Conservation (phyloP, 371 early-diverging fungal species). For the Phascolomyces articulosus region DNA sequence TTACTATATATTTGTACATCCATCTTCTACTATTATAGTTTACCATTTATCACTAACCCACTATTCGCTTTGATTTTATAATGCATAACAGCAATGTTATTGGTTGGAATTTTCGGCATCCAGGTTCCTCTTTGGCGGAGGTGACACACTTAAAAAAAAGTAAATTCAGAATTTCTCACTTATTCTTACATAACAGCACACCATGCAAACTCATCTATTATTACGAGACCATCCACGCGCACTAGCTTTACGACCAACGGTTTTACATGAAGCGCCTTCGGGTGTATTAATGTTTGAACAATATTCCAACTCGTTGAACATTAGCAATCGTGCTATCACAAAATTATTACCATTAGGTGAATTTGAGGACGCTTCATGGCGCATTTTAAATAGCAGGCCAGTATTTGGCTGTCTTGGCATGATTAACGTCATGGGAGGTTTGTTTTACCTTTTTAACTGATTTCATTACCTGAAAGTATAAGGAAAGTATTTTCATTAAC, state of each 20-base stretch:
- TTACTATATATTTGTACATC: no score
- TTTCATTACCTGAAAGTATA: no score
- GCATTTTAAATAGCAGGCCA: conserved; percentile 56
- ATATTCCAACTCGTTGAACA: conserved; percentile 11
- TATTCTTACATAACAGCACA: not conserved
- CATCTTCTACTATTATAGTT: no score
- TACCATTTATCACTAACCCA: no score
- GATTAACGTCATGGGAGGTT: conserved; percentile 67
- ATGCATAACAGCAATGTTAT: no score
- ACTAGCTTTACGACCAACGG: conserved; percentile 51
- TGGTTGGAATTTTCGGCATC: no score
- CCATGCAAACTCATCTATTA: conserved; percentile 51
- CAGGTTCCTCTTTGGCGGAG: no score
- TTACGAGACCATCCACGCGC: conserved; percentile 54
- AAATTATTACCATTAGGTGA: conserved; percentile 47
- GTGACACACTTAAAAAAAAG: no score
- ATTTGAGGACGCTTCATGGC: conserved; percentile 53
- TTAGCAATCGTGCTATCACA: conserved; percentile 40
- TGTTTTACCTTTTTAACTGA: no score
- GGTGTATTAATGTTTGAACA: conserved; percentile 52
- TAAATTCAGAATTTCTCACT: not conserved
- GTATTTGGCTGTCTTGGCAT: conserved; percentile 77
- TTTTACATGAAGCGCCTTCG: conserved; percentile 49
- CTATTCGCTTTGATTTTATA: no score
- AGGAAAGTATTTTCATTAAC: no score